Evolutionary conservation across 2,329 filamentous ascomycete genomes (phyloP).

Genomic region (Uncinocarpus reesii): DNA sequence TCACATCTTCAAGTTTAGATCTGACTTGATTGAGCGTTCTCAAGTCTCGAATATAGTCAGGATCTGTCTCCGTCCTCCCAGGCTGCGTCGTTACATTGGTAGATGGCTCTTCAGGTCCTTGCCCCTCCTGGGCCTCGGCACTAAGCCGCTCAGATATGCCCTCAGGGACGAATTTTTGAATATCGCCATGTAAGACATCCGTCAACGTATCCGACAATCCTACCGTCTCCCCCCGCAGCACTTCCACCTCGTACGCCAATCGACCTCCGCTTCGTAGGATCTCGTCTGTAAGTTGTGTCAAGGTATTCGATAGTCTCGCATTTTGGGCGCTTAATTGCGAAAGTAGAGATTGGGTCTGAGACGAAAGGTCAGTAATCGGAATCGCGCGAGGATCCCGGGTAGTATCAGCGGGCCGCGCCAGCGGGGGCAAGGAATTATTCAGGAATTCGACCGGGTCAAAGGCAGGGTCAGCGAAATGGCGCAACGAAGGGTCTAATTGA

Average conservation of each 20-base stretch:
- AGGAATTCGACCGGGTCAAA: slow-evolving; percentile 83
- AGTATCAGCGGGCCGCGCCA: slow-evolving; percentile 42
- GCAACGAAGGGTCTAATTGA: slow-evolving; percentile 60
- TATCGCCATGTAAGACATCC: slow-evolving; percentile 60
- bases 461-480: slow-evolving; percentile 60
- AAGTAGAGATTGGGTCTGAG: slow-evolving; percentile 71
- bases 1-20: slow-evolving; percentile 73
- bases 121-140: slow-evolving; percentile 7
- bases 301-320: slow-evolving; percentile 63
- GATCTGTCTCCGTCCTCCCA: slow-evolving; percentile 35
- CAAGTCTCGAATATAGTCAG: slow-evolving; percentile 63
- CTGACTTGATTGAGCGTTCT: slow-evolving; percentile 75
- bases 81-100: background rate
- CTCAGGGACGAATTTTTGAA: slow-evolving; percentile 58
- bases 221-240: slow-evolving; percentile 77
- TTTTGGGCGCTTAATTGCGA: slow-evolving; percentile 84
- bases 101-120: slow-evolving; percentile 4
- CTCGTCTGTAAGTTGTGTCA: slow-evolving; percentile 88
- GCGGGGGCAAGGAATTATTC: slow-evolving; percentile 63
- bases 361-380: slow-evolving; percentile 64
- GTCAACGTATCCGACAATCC: slow-evolving; percentile 68
- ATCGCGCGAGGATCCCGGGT: slow-evolving; percentile 38
- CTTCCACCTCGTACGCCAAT: slow-evolving; percentile 87
- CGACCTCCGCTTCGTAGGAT: slow-evolving; percentile 81
- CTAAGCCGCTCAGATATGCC: slow-evolving; percentile 22